Evolutionary conservation across 2,329 filamentous ascomycete species (phyloP).

Genomic region (Exophiala sp.): DNA sequence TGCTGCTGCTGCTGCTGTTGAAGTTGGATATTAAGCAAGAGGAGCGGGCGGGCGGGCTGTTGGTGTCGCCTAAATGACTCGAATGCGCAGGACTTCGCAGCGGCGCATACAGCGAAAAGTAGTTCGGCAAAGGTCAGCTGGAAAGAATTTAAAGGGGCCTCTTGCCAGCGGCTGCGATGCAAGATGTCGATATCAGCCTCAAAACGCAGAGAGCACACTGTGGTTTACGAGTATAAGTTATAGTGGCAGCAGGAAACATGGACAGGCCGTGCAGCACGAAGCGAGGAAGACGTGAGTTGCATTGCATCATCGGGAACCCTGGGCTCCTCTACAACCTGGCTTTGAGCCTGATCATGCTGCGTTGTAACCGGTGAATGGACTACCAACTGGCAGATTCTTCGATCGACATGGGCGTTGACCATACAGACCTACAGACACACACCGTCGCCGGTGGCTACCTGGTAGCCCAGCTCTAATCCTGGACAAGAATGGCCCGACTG

Average conservation of each 20-base stretch:
- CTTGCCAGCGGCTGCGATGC: not conserved
- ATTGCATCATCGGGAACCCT: not conserved
- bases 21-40: not conserved
- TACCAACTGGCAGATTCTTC: not conserved
- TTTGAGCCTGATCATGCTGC: no score
- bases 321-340: no score
- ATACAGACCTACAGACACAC: not conserved
- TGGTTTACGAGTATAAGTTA: no score
- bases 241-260: no score
- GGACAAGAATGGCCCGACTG: conserved; percentile 2
- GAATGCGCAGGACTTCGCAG: not conserved
- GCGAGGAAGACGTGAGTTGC: not conserved
- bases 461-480: no score
- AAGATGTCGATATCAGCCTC: not conserved
- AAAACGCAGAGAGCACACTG: no score
- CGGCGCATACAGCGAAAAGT: not conserved
- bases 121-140: not conserved
- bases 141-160: not conserved
- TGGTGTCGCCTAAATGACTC: not conserved
- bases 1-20: not conserved
- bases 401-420: not conserved
- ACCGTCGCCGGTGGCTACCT: no score
- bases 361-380: not conserved
- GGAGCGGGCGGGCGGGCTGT: not conserved
- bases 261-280: no score